phyloP scores from a whole-genome alignment of 2,329 filamentous ascomycete genomes.

The Colletotrichum costaricense region DNA sequence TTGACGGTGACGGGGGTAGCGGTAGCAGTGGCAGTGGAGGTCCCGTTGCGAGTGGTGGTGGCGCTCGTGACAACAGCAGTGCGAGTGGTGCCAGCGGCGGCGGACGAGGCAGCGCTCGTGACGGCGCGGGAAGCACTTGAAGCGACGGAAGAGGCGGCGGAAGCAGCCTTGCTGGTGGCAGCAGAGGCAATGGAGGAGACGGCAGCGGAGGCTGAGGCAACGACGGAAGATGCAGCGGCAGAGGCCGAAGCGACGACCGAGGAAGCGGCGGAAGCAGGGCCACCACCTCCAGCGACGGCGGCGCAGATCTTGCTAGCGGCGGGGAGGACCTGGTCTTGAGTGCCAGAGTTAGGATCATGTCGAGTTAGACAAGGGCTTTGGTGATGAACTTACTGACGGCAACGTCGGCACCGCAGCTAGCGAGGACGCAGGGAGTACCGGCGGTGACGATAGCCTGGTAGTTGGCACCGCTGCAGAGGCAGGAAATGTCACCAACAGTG shows the following conservation, averaged over 20 bases:
- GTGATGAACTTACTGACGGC: constrained; percentile 18
- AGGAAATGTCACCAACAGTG: background rate
- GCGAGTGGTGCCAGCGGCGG: background rate
- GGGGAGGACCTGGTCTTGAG: constrained; percentile 28
- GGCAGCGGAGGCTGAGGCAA: background rate
- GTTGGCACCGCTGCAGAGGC: constrained; percentile 24
- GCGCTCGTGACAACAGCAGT: constrained; percentile 14
- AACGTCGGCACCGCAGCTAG: constrained; percentile 11
- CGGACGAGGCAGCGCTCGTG: background rate
- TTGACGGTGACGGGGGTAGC: constrained; percentile 22
- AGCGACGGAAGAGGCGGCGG: background rate
- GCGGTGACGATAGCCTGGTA: constrained; percentile 19
- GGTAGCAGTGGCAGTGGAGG: background rate
- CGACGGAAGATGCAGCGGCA: background rate
- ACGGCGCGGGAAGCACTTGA: background rate
- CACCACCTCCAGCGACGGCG: background rate
- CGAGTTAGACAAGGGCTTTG: background rate
- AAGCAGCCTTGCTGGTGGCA: background rate
- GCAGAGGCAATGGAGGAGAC: constrained; percentile 1
- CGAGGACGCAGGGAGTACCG: constrained; percentile 21
- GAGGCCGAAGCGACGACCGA: background rate
- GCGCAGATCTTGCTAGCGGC: constrained; percentile 20
- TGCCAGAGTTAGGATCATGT: background rate
- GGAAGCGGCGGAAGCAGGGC: background rate
- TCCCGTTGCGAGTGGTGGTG: constrained; percentile 18